A percentile compares a stretch with the other conserved stretches of the same genome.
Conservation (phyloP, 352 stramenopile species). For the Pythium phragmiticola region DNA sequence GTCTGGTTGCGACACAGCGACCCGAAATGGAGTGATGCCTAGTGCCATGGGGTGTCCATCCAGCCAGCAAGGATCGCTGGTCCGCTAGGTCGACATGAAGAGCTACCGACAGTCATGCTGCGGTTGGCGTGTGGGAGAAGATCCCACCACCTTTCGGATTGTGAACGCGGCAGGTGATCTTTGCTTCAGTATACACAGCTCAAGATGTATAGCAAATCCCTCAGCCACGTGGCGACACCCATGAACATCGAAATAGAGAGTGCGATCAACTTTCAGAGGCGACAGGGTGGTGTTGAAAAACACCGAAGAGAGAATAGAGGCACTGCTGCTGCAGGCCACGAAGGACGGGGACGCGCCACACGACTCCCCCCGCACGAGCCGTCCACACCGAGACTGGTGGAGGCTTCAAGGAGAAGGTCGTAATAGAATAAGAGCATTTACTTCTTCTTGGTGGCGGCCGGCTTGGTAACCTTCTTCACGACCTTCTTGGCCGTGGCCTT, state of each 20-base stretch:
- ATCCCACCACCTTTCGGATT: no score
- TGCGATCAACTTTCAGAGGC: conserved; percentile 18
- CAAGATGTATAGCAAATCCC: neutral
- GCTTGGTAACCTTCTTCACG: conserved; percentile 36
- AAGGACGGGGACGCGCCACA: neutral
- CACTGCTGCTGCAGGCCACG: neutral
- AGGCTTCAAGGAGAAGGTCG: neutral
- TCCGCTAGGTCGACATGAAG: no score
- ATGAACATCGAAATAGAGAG: neutral
- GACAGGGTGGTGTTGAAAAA: conserved; percentile 88
- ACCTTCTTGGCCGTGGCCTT: conserved; percentile 40
- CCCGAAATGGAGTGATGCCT: neutral
- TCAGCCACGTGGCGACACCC: neutral
- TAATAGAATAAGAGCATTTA: conserved; percentile 18
- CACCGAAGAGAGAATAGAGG: conserved; percentile 55
- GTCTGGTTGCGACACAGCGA: neutral
- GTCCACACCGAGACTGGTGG: neutral
- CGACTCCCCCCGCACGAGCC: neutral
- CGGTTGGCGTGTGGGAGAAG: no score
- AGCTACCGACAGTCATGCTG: no score
- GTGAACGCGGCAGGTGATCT: no score
- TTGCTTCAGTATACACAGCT: conserved; percentile 2
- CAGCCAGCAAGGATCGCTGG: no score
- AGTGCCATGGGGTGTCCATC: neutral
- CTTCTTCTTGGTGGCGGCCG: conserved; percentile 51